Conservation (phyloP, 805 yeast species). For the Kluyveromyces lactis region DNA sequence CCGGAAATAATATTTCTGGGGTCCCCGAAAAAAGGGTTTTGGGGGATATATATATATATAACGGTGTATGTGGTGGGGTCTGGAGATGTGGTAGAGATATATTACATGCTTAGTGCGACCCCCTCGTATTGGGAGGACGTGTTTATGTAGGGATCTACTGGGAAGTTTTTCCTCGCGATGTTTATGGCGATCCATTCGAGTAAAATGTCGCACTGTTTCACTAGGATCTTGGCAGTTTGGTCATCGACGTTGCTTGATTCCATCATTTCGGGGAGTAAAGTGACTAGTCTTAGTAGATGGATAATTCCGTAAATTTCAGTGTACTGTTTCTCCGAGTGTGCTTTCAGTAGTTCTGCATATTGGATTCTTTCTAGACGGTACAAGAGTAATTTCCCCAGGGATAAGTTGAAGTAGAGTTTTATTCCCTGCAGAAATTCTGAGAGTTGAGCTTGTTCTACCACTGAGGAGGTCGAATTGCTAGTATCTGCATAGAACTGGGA, state of each 20-base stretch:
- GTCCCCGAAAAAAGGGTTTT: background rate
- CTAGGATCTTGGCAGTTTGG: conserved; percentile 38
- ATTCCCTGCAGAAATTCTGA: conserved; percentile 69
- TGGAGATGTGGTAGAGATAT: no score
- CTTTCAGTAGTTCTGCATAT: conserved; percentile 16
- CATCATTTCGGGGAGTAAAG: conserved; percentile 75
- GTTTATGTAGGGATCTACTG: conserved; percentile 19
- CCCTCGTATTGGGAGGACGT: conserved; percentile 31
- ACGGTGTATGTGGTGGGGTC: no score
- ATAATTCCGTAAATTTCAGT: conserved; percentile 64
- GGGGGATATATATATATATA: background rate
- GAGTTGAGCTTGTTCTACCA: conserved; percentile 41
- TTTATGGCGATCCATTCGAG: conserved; percentile 21
- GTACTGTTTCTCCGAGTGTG: conserved; percentile 8
- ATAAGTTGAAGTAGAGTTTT: conserved; percentile 61
- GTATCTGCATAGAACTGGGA: conserved; percentile 36
- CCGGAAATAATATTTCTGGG: no score
- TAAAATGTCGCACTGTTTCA: conserved; percentile 21
- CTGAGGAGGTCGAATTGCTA: conserved; percentile 21
- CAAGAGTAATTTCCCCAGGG: conserved; percentile 33
- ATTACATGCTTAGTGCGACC: conserved; percentile 26
- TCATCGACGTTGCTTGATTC: conserved; percentile 74
- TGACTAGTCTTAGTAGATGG: conserved; percentile 70
- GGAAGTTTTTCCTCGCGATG: conserved; percentile 7
- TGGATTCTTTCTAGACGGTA: conserved; percentile 27